Evolutionary conservation across 495 filamentous ascomycete genomes (phyloP), one percentile per base, ranked within the genome.

Genomic region (Tuber umbilicatum): DNA sequence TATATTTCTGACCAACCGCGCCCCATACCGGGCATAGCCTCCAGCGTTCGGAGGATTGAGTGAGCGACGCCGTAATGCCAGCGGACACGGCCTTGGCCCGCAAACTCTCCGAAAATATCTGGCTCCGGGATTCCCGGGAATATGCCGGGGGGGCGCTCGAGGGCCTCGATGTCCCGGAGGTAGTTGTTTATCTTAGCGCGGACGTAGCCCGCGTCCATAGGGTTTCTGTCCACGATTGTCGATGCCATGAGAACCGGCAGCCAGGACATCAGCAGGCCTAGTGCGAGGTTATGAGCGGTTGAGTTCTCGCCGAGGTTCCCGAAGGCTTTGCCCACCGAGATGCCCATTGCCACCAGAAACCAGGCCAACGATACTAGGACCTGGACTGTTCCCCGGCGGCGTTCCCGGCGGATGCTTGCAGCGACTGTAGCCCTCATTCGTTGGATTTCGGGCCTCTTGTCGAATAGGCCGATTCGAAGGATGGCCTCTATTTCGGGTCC

Each of bases 161-260:
- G 79, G 23, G 71, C 75, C 42, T 84, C 79, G 38, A 86, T 76
- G 1, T 84, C 67, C 21, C 75, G 68, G 55, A 64, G 10, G 55
- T 31, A 64, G 3, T 35, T 64, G 68, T 85, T 87, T 12, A 86
- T 68, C 55, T 84, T 84, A n/a, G 42, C 70, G 45, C 84, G 75
- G 19, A 82, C 83, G 43, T 84, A 75, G 27, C 82, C 83, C 0
- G 84, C 75, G 5, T 85, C 84, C 21, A 82, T 80, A 0, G 86
- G 86, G 71, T 88, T 88, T 17, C 86, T 83, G 77, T 88, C 86
- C 5, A 86, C 80, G 47, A 88, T 87, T 16, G 78, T 80, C 68
- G 83, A 83, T 4, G 86, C 73, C 31, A 87, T 81, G 21, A 88
- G 73, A n/a, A 87, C 74, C 17, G 87, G 87, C 9, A 88, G 71